Conservation (phyloP, 352 stramenopile genomes). For the Elongisporangium prolatum region DNA sequence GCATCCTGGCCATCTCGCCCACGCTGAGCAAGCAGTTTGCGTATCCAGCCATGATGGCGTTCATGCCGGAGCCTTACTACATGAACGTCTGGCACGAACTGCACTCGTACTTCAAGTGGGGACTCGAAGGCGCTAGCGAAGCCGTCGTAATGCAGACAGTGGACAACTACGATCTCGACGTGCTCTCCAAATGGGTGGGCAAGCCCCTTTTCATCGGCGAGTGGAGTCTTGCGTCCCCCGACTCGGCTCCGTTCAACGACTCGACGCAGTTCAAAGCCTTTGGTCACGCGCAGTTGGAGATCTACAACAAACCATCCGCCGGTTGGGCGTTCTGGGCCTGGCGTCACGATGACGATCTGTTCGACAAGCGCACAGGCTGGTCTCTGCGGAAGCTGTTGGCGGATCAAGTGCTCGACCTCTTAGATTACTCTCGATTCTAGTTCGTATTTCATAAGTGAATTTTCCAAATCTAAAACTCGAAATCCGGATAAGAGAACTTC, state of each 20-base stretch:
- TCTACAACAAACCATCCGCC: slow-evolving; percentile 13
- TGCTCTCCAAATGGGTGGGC: slow-evolving; percentile 13
- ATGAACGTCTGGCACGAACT: slow-evolving; percentile 56
- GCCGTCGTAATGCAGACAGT: slow-evolving; percentile 11
- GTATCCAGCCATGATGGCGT: slow-evolving; percentile 9
- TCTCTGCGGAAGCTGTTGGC: slow-evolving; percentile 23
- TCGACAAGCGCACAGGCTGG: slow-evolving; percentile 29
- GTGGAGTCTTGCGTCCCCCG: slow-evolving; percentile 38
- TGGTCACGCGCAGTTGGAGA: slow-evolving; percentile 22
- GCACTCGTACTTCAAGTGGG: slow-evolving; percentile 55
- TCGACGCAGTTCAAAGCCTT: slow-evolving; percentile 23
- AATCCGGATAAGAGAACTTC: too few relatives aligned
- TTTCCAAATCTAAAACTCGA: too few relatives aligned
- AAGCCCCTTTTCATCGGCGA: slow-evolving; percentile 50
- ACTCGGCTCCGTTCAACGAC: slow-evolving; percentile 26
- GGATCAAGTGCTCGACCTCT: too few relatives aligned
- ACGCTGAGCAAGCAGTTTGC: slow-evolving; percentile 33
- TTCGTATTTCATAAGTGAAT: too few relatives aligned
- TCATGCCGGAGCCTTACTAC: slow-evolving; percentile 27
- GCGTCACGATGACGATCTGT: slow-evolving; percentile 32
- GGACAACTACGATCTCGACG: slow-evolving; percentile 14
- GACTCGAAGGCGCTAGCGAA: slow-evolving; percentile 23
- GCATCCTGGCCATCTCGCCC: slow-evolving; percentile 35
- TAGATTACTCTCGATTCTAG: too few relatives aligned
- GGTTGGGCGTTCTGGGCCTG: slow-evolving; percentile 54